Evolutionary conservation across 2,329 filamentous ascomycete genomes (phyloP).

Genomic region (Rhynchosporium secalis): DNA sequence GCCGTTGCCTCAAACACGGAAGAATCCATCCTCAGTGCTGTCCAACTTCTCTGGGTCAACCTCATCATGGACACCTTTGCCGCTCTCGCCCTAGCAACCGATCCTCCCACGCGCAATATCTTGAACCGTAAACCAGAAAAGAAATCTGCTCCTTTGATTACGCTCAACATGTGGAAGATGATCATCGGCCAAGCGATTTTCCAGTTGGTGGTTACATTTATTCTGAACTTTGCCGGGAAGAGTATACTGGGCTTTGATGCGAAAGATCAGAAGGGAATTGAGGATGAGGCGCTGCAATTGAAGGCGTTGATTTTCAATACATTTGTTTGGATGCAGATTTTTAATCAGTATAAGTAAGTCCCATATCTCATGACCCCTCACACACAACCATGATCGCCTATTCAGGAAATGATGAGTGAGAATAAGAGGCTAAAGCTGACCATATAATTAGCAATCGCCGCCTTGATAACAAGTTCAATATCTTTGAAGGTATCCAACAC

Average conservation of each 20-base stretch:
- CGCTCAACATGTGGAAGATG: conserved; percentile 98
- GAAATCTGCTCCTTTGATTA: conserved; percentile 76
- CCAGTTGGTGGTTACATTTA: conserved; percentile 75
- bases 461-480: conserved; percentile 92
- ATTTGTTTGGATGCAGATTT: conserved; percentile 99
- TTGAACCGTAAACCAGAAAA: conserved; percentile 71
- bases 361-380: neutral
- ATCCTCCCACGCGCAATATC: conserved; percentile 68
- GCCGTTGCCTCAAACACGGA: conserved; percentile 64
- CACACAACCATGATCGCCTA: no score
- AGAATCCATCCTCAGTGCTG: conserved; percentile 69
- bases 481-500: conserved; percentile 81
- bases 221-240: conserved; percentile 75
- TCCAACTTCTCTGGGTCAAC: conserved; percentile 81
- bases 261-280: conserved; percentile 29
- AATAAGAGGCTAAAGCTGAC: conserved; percentile 22
- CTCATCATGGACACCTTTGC: conserved; percentile 85
- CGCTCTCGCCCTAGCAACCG: conserved; percentile 71
- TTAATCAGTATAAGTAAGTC: conserved; percentile 92
- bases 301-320: conserved; percentile 93
- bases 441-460: conserved; percentile 69
- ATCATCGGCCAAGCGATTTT: conserved; percentile 91
- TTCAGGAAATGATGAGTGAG: neutral
- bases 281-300: conserved; percentile 53
- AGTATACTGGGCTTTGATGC: conserved; percentile 58